Evolutionary conservation across 129 eudicot genomes (phyloP).

Genomic region (Helichrysum umbraculigerum): DNA sequence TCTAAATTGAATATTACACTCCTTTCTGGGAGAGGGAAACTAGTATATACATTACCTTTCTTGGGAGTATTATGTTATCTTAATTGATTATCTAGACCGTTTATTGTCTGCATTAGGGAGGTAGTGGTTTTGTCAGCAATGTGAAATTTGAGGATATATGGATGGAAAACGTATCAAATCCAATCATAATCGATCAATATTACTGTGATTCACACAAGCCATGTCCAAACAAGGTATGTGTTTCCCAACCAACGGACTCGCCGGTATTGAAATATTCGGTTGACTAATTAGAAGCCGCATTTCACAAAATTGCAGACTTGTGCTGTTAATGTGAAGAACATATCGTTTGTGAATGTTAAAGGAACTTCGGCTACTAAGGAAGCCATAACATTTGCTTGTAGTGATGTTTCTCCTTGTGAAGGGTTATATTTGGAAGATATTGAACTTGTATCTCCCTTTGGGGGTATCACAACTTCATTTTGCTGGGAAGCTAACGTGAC

Average conservation of each 20-base stretch:
- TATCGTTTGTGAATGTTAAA: slow-evolving; percentile 60
- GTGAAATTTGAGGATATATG: slow-evolving; percentile 57
- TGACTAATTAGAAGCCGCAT: not conserved
- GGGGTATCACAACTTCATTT: slow-evolving; percentile 44
- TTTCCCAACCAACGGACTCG: not conserved
- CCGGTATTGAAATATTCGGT: not conserved
- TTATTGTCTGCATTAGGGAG: slow-evolving; percentile 54
- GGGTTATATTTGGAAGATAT: slow-evolving; percentile 67
- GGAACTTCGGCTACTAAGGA: slow-evolving; percentile 83
- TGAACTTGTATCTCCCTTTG: slow-evolving; percentile 45
- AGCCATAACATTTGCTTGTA: slow-evolving; percentile 75
- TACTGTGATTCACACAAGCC: slow-evolving; percentile 69
- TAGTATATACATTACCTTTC: no score
- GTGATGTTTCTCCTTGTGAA: slow-evolving; percentile 74
- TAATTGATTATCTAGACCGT: not conserved
- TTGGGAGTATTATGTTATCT: no score
- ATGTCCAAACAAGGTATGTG: slow-evolving; percentile 74
- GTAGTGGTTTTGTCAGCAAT: slow-evolving; percentile 70
- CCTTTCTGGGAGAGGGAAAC: no score
- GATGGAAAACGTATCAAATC: slow-evolving; percentile 85
- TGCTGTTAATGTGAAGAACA: slow-evolving; percentile 45
- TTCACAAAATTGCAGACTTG: slow-evolving; percentile 56
- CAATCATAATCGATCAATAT: slow-evolving; percentile 85
- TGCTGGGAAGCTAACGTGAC: slow-evolving; percentile 82
- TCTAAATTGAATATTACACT: no score